Conservation (phyloP, 257 asterid genomes). For the Penstemon barbatus region DNA sequence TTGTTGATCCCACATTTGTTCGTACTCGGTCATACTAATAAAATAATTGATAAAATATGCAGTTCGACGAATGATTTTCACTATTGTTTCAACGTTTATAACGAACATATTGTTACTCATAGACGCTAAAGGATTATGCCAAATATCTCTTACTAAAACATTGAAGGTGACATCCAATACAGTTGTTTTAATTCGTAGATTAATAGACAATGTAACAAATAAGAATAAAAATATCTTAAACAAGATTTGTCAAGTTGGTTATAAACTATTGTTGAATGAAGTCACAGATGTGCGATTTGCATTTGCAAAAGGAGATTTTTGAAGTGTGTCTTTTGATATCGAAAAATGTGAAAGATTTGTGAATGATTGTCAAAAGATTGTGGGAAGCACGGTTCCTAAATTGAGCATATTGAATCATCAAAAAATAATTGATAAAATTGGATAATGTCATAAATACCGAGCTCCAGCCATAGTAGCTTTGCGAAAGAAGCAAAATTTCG, state of each 20-base stretch:
- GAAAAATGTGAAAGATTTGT: conserved; percentile 14
- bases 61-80: background rate
- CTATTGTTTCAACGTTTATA: background rate
- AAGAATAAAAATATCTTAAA: background rate
- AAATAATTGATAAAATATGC: no score
- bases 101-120: background rate
- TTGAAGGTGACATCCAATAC: no score
- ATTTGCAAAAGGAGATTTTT: background rate
- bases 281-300: background rate
- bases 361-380: conserved; percentile 2
- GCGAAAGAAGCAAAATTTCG: no score
- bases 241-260: background rate
- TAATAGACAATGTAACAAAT: background rate
- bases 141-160: no score
- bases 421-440: no score
- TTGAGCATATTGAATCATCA: background rate
- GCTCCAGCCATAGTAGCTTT: no score
- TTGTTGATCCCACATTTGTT: background rate
- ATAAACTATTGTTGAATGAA: background rate
- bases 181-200: no score
- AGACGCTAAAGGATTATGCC: no score
- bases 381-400: background rate
- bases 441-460: no score
- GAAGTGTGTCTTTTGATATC: background rate
- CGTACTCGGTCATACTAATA: background rate